Conservation (phyloP, 2,329 filamentous ascomycete genomes). For the Trichoderma asperellum region DNA sequence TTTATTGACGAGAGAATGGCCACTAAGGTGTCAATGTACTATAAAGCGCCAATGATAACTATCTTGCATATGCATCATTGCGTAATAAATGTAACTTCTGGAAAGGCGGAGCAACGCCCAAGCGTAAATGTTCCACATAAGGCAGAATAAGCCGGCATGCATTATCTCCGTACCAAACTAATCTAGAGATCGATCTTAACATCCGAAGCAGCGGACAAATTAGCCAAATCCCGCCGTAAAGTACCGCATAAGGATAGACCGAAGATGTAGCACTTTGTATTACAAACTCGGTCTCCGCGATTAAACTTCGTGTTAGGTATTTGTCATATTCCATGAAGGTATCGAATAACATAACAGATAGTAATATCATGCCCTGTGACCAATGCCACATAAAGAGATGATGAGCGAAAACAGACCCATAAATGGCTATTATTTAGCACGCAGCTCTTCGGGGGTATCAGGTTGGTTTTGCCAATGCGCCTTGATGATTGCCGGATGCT, state of each 20-base stretch:
- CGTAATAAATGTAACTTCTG: neutral
- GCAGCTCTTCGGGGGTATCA: slow-evolving; percentile 48
- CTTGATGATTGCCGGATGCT: slow-evolving; percentile 54
- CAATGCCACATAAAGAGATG: neutral
- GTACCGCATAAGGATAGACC: neutral
- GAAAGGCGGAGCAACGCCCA: neutral
- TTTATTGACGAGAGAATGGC: neutral
- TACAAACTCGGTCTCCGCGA: neutral
- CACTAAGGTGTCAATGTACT: neutral
- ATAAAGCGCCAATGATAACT: neutral
- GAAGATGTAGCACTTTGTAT: neutral
- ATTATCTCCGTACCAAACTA: neutral
- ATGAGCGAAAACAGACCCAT: neutral
- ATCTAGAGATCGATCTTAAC: neutral
- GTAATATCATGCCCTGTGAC: neutral
- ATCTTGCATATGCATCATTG: neutral
- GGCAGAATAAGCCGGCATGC: too few relatives aligned
- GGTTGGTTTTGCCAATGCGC: slow-evolving; percentile 59
- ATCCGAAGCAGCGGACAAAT: neutral
- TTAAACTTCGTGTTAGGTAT: neutral
- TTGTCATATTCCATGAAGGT: neutral
- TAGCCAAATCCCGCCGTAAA: neutral
- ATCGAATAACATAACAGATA: neutral
- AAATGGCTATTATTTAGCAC: neutral
- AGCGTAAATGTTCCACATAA: neutral